Evolutionary conservation across 2,329 filamentous ascomycete species (phyloP).

Genomic region (Tolypocladium endophyticum): DNA sequence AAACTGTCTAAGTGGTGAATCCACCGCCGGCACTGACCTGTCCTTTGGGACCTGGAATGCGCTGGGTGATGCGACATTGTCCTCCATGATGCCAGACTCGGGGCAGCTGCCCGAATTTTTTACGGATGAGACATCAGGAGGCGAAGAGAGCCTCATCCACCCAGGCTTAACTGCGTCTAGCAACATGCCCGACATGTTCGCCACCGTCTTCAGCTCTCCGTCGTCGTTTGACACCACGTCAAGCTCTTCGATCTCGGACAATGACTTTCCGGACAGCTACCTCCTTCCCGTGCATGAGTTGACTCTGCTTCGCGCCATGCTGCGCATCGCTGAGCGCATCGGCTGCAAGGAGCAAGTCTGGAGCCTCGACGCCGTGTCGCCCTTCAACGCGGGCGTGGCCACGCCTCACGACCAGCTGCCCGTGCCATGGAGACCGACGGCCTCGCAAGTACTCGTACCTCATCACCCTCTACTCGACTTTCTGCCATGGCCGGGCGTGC

Average conservation of each 20-base stretch:
- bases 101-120: slow-evolving; percentile 4
- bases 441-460: slow-evolving; percentile 34
- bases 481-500: slow-evolving; percentile 44
- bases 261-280: slow-evolving; percentile 33
- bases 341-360: slow-evolving; percentile 31
- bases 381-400: slow-evolving; percentile 26
- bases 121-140: slow-evolving; percentile 1
- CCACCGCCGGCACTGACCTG: slow-evolving; percentile 9
- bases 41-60: slow-evolving; percentile 12
- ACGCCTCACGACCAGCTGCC: slow-evolving; percentile 29
- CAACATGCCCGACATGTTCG: slow-evolving; percentile 4
- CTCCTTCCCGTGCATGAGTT: slow-evolving; percentile 37
- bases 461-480: slow-evolving; percentile 49
- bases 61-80: slow-evolving; percentile 7
- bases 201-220: slow-evolving; percentile 9
- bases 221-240: slow-evolving; percentile 10
- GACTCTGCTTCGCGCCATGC: slow-evolving; percentile 33
- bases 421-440: slow-evolving; percentile 37
- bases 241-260: slow-evolving; percentile 9
- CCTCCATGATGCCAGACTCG: slow-evolving; percentile 8
- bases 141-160: slow-evolving; percentile 1
- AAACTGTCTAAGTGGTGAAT: neutral
- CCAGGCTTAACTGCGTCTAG: slow-evolving; percentile 1
- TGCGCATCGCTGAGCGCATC: slow-evolving; percentile 36
- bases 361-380: slow-evolving; percentile 34